Evolutionary conservation across 805 yeast species (phyloP).

Genomic region (Myxozyma kluyveri): DNA sequence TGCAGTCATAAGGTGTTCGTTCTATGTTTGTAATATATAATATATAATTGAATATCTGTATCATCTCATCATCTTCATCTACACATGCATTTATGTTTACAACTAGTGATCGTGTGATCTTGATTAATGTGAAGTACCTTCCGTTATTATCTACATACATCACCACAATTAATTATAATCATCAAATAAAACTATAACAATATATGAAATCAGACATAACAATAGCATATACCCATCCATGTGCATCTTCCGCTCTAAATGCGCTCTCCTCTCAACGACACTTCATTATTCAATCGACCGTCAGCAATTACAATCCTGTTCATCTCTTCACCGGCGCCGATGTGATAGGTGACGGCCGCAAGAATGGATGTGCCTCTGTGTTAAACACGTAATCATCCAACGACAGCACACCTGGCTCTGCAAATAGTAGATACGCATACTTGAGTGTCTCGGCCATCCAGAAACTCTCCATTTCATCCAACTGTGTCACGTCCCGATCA

Average conservation of each 20-base stretch:
- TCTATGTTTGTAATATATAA: background rate
- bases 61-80: background rate
- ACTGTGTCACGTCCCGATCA: slow-evolving; percentile 32
- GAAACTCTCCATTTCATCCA: slow-evolving; percentile 41
- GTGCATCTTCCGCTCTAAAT: too few species aligned
- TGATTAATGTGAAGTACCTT: too few species aligned
- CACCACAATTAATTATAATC: background rate
- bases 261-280: too few species aligned
- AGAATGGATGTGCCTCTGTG: slow-evolving; percentile 62
- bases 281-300: too few species aligned
- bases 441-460: slow-evolving; percentile 63
- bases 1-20: slow-evolving; percentile 23
- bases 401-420: slow-evolving; percentile 43
- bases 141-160: background rate
- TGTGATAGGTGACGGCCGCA: slow-evolving; percentile 27
- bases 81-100: too few species aligned
- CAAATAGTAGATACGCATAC: slow-evolving; percentile 52
- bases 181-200: background rate
- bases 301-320: background rate
- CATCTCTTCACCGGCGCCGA: slow-evolving; percentile 9
- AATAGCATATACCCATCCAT: too few species aligned
- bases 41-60: background rate
- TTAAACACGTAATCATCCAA: slow-evolving; percentile 57
- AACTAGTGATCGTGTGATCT: too few species aligned
- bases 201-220: too few species aligned